Evolutionary conservation across 768 basidiomycete species (phyloP), one percentile per base, ranked within the genome.

Genomic region (Tulasnella calospora): DNA sequence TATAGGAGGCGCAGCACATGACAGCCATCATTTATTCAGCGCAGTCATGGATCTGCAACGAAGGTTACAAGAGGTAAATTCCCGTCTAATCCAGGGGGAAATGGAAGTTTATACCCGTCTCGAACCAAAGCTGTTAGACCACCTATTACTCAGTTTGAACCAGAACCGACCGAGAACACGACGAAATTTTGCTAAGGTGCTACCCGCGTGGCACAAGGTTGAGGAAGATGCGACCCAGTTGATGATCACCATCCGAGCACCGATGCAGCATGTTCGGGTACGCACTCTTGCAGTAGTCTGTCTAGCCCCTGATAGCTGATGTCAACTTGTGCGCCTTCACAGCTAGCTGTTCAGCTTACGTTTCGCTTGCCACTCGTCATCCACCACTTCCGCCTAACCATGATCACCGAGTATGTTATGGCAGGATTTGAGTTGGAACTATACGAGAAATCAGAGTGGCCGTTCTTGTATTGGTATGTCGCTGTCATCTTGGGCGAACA

Each of bases 361-460:
- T 79, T 80, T 47, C 85, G 86, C 23, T 77, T 92, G 10, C 88
- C 89, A 0, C 83, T 86, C 8, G 86, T 86, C 0, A 87, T 89
- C 4, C 84, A 90, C 5, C 76, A 88, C n/a, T 90, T 90, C 87
- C 88, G 92, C 67, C 83, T 93, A 23, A 84, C 88, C 6, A 84
- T 87, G 13, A 86, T 92, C 3, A 88, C 89, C 51, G 92, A 95
- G 80, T 86, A 95, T 19, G 83, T 94, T 6, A 85, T 91, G 67
- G 91, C 92, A 1, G 94, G 92, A 2, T 92, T 93, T 80, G 92
- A 94, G 83, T 83, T 94, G 30, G 91, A 92, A 69, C 83, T 95
- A 9, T 93, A 94, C 81, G 86, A 89, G 30, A 83, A 86, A 0
- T 88, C 92, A 61, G 94, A 95, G 82, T 88, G 86, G 44, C 86